Evolutionary conservation across 495 filamentous ascomycete species (phyloP), one percentile per base, ranked within the genome.

Genomic region (Talaromyces thailandensis): DNA sequence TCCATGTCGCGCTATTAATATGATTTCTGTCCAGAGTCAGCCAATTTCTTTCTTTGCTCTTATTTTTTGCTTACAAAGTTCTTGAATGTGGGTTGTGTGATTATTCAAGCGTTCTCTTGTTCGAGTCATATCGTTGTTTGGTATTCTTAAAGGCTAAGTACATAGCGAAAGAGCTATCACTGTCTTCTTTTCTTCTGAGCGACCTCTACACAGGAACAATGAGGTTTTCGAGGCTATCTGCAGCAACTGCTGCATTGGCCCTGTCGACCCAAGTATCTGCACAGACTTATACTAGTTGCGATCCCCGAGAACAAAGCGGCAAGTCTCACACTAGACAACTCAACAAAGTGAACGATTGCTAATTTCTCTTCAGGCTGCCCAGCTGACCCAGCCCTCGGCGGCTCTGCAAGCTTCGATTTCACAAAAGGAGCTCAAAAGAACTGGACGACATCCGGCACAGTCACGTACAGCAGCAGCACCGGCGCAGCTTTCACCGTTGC

Each of bases 401-500:
- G 83, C 72, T 78, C 88, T 8, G 88, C 90, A 60, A 83, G 77
- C 51, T 86, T 91, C 74, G 90, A 96, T 75, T 95, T 97, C 75
- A 88, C 87, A 24, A 72, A 82, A 65, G 90, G 91, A 63, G 64
- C 74, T 24, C 86, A 85, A 7, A 80, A 81, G 43, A 86, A 85
- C 31, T 96, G 96, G 71, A 86, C 84, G 7, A 70, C 84, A 2
- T 76, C 81, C 55, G 89, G 90, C 61, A 84, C 79, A 53, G 75
- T 81, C 14, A 84, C 86, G 0, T 96, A 92, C 73, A 85, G 82
- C 65, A 79, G 81, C 28, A 79, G 81, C 24, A 86, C 91, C 71
- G 94, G 95, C 51, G 92, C 82, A 14, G 81, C 79, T 5, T 96
- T 98, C 73, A 91, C 90, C n/a, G 87, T 98, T 51, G 77, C 86